Base-by-base conservation (phyloP, 2,329 filamentous ascomycete species). In the Pseudogymnoascus sp. region DNA sequence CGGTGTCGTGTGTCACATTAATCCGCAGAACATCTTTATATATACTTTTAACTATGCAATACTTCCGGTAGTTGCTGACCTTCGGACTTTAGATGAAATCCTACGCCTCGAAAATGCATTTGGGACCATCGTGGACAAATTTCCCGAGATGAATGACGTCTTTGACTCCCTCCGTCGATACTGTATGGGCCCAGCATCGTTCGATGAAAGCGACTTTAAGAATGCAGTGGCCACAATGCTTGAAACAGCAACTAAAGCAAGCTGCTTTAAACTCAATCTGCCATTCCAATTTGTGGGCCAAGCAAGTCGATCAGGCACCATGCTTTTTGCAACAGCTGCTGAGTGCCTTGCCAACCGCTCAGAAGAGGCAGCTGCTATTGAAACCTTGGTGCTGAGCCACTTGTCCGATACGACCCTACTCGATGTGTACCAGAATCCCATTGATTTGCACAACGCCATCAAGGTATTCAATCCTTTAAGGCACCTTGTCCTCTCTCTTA, bases 241-340 rank as follows among this genome's bases (percentile, higher is more conserved):
- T 0, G 71, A 76, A 62, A 79, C 78, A 62, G 77, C 78, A 41
- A 75, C 77, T 21, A 70, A 81, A 62, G 73, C 77, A 5, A 73
- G 79, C 3, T 38, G 58, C 45, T 68, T 83, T n/a, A 79, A 80
- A 43, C 70, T 83, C 21, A 81, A 78, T 64, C 75, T 83, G 4
- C 81, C 81, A 2, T 82, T 81, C 63, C 79, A 81, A 66, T 73
- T 83, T 7, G 75, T 82, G 9, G 78, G 77, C 14, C 72, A 73
- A 8, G 73, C 78, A 63, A 79, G 76, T 64, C 75, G 75, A 63
- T 77, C 79, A 45, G 76, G 79, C 16, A 83, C 80, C 8, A 76
- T 80, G 66, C 77, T 83, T n/a, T 71, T 83, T 14, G 80, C 80
- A 60, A 83, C 81, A 62, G 81, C 78, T 3, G 72, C 83, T 63